A percentile compares a stretch with the other conserved stretches of the same genome.
These are phyloP conservation scores for Penicillium samsonianum DNA, from an alignment of 495 filamentous ascomycete species.

Conservation along the genomic window DNA sequence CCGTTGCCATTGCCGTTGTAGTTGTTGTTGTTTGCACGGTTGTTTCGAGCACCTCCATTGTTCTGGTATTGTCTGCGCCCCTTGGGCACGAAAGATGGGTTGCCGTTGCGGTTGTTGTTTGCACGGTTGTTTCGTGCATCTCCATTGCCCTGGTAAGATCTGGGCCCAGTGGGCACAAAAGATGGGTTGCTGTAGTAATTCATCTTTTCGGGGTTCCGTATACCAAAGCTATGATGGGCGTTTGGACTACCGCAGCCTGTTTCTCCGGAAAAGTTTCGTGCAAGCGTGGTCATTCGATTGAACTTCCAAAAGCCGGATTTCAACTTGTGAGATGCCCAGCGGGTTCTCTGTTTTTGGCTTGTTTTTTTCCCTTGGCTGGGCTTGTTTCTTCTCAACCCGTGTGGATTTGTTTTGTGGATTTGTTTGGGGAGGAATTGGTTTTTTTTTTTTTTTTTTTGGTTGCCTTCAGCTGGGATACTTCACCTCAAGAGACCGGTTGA, in stretches of 20 bases:
- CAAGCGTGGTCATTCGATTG: constrained; percentile 7
- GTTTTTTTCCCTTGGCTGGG: neutral
- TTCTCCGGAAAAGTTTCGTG: neutral
- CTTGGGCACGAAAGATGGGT: neutral
- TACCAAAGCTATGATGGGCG: neutral
- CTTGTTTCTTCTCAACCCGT: neutral
- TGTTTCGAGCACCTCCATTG: neutral
- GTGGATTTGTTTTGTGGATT: neutral
- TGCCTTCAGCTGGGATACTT: constrained; percentile 4
- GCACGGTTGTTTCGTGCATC: too few relatives aligned
- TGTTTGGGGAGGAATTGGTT: constrained; percentile 1
- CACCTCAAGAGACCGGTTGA: neutral
- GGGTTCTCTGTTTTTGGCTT: constrained; percentile 2
- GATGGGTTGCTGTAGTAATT: neutral
- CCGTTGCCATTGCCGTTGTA: neutral
- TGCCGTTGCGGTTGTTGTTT: neutral
- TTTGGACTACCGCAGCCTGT: neutral
- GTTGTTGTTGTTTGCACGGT: neutral
- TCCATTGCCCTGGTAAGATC: neutral
- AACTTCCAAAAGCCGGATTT: constrained; percentile 11
- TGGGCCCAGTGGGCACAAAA: neutral
- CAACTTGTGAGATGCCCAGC: neutral
- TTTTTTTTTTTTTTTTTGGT: neutral
- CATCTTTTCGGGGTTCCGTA: constrained; percentile 1
- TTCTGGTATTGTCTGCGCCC: neutral